Conservation (phyloP, 1,139 yeast species). For the Taphrina confusa region DNA sequence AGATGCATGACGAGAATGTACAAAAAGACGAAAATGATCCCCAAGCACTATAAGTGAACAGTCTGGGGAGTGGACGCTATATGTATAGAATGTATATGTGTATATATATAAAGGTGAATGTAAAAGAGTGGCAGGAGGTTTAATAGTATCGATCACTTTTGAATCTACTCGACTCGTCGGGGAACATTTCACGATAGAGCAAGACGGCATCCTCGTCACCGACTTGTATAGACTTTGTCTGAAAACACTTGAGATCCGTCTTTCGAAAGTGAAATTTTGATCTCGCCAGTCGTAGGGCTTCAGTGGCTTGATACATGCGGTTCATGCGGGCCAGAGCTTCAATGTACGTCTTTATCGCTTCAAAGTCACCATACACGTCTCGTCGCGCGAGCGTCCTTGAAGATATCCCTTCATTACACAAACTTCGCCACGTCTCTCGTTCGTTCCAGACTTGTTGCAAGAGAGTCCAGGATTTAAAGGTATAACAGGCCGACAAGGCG, state of each 20-base stretch:
- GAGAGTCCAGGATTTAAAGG: constrained; percentile 22
- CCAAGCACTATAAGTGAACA: background rate
- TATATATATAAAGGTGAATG: too few relatives aligned
- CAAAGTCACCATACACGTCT: background rate
- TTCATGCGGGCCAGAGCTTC: constrained; percentile 24
- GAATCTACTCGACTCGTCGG: background rate
- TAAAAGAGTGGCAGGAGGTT: background rate
- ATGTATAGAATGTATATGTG: background rate
- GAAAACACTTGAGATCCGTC: constrained; percentile 20
- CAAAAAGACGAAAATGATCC: background rate
- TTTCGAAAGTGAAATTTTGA: background rate
- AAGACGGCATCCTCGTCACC: constrained; percentile 30
- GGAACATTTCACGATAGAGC: constrained; percentile 25
- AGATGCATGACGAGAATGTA: background rate
- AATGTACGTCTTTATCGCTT: constrained; percentile 16
- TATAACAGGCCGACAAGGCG: constrained; percentile 34
- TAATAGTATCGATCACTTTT: background rate
- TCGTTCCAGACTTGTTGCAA: constrained; percentile 34
- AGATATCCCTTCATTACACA: background rate
- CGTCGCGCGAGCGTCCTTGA: background rate
- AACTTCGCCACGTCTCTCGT: constrained; percentile 26
- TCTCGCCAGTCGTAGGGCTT: constrained; percentile 11
- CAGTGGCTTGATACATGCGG: constrained; percentile 14
- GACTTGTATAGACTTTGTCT: constrained; percentile 25
- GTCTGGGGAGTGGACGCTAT: too few relatives aligned